Evolutionary conservation across 2,329 filamentous ascomycete genomes (phyloP).

Genomic region (Eurotiales sp.): DNA sequence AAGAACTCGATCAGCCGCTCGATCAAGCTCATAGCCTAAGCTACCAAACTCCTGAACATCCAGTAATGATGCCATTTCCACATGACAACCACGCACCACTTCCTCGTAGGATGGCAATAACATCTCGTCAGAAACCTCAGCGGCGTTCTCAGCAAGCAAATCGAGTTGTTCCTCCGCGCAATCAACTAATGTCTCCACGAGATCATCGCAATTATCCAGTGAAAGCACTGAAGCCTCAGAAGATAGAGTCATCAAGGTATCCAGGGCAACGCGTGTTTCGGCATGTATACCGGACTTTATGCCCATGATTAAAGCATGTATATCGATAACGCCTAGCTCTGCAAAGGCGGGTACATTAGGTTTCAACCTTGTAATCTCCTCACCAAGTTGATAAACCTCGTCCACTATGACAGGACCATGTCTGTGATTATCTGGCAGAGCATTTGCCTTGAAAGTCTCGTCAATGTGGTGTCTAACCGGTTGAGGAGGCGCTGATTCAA

Average conservation of each 20-base stretch:
- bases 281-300: constrained; percentile 84
- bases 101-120: constrained; percentile 84
- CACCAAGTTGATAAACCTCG: constrained; percentile 61
- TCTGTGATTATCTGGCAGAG: constrained; percentile 48
- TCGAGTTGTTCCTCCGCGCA: constrained; percentile 88
- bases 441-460: constrained; percentile 46
- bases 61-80: constrained; percentile 68
- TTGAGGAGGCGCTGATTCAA: constrained; percentile 30
- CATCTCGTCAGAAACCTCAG: constrained; percentile 82
- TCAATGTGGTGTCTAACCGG: constrained; percentile 38
- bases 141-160: constrained; percentile 74
- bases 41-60: constrained; percentile 72
- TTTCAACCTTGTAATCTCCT: constrained; percentile 63
- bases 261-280: constrained; percentile 85
- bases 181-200: constrained; percentile 83
- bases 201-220: constrained; percentile 74
- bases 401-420: constrained; percentile 71
- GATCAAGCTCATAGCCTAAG: constrained; percentile 74
- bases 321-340: constrained; percentile 84
- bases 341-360: constrained; percentile 70
- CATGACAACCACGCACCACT: constrained; percentile 70
- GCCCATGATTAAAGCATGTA: constrained; percentile 83
- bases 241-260: constrained; percentile 72
- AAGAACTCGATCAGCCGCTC: constrained; percentile 79
- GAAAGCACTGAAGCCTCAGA: constrained; percentile 61